Evolutionary conservation across 768 basidiomycete genomes (phyloP).

Genomic region (Serendipita sp.): DNA sequence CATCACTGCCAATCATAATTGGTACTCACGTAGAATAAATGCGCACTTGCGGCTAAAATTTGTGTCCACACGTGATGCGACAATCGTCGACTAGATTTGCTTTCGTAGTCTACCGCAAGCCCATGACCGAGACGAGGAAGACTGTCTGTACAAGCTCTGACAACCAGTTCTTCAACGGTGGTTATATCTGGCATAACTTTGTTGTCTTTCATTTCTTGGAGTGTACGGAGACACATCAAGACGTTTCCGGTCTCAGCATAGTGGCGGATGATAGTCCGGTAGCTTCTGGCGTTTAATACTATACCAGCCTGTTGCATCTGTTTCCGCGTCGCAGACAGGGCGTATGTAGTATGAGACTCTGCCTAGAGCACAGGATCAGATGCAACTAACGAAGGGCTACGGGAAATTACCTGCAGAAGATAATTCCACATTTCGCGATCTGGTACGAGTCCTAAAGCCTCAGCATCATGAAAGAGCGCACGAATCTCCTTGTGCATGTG

Average conservation of each 20-base stretch:
- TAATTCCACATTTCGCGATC: constrained; percentile 38
- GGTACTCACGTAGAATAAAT: constrained; percentile 47
- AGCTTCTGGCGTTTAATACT: constrained; percentile 36
- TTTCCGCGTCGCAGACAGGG: constrained; percentile 29
- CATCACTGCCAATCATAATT: neutral
- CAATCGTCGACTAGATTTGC: constrained; percentile 35
- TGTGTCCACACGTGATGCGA: constrained; percentile 43
- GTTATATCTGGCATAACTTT: constrained; percentile 35
- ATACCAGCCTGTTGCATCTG: constrained; percentile 38
- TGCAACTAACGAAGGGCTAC: constrained; percentile 18
- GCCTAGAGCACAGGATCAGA: constrained; percentile 20
- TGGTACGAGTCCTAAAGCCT: constrained; percentile 31
- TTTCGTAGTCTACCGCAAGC: constrained; percentile 46
- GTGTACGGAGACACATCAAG: constrained; percentile 46
- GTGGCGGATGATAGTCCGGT: constrained; percentile 35
- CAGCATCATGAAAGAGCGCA: constrained; percentile 59
- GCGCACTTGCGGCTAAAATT: constrained; percentile 49
- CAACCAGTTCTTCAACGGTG: constrained; percentile 37
- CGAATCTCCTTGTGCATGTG: constrained; percentile 35
- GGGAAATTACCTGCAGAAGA: constrained; percentile 37
- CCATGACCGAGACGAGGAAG: constrained; percentile 58
- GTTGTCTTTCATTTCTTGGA: constrained; percentile 40
- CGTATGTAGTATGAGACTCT: constrained; percentile 14
- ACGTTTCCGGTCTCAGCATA: constrained; percentile 33
- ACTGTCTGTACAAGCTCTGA: constrained; percentile 35